Base-by-base conservation (phyloP, 495 filamentous ascomycete genomes). In the Penicillium paradoxum region DNA sequence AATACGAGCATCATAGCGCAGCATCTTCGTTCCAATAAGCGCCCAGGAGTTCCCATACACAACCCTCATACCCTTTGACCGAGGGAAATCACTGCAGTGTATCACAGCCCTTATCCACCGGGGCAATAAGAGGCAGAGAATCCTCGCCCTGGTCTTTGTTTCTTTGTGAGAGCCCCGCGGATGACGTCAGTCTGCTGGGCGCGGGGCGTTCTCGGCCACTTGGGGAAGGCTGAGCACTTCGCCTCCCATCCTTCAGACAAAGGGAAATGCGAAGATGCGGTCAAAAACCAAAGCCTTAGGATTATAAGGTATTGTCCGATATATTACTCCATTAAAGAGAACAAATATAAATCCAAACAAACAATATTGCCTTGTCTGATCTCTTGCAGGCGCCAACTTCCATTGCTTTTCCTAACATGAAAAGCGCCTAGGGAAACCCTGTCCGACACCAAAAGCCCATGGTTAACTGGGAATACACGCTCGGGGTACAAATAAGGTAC, bases 131-230 rank as follows among this genome's bases (percentile, higher is more conserved):
- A 44, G 41, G 22, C 19, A 14, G 14, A 15, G 7, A 6, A 27
- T 25, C 3, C 24, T 11, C 9, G 40, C 40, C 40, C 40, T 9
- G 41, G n/a, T 42, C 40, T 27, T 25, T 37, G 14, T 38, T 27
- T 34, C 33, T 39, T 27, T 49, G 15, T 32, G 24, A 21, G 39
- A 25, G 40, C 24, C 36, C 47, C 24, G 19, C 21, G 24, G 27
- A 32, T 50, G 48, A 50, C 37, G 48, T 50, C 37, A 41, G 13
- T 24, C 2, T 43, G 2, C 13, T 29, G 8, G 25, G 25, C 41
- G 48, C 25, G 48, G 48, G 48, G 48, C 48, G 24, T 32, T 50
- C 7, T 40, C 13, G 17, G 36, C 34, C 21, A 48, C 9, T n/a
- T 47, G 30, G 6, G 3, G 29, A 45, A n/a, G 27, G 42, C 42